phyloP scores from a whole-genome alignment of 768 basidiomycete species.

The Lepiota brunneoincarnata region DNA sequence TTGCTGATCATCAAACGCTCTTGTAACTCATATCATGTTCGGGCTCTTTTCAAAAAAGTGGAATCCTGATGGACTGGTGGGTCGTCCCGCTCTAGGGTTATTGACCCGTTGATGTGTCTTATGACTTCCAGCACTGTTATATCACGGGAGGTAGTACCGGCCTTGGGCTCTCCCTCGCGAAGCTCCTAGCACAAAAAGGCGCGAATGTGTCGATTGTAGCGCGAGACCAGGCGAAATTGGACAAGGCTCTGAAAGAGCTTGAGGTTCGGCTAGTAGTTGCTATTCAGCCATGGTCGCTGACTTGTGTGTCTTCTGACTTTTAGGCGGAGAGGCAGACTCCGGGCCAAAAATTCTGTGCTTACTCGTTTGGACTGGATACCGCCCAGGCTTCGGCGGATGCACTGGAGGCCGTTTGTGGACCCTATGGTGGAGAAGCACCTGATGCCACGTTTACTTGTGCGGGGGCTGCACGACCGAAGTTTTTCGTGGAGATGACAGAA shows the following conservation, averaged over 20 bases:
- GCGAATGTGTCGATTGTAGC: slow-evolving; percentile 88
- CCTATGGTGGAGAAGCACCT: slow-evolving; percentile 57
- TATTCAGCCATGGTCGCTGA: neutral
- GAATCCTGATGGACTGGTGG: slow-evolving; percentile 48
- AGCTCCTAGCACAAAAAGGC: slow-evolving; percentile 61
- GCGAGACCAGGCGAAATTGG: slow-evolving; percentile 61
- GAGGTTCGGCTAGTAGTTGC: slow-evolving; percentile 53
- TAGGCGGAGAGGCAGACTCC: slow-evolving; percentile 53
- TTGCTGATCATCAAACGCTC: neutral
- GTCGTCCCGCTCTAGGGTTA: slow-evolving; percentile 4
- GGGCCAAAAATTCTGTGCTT: slow-evolving; percentile 58
- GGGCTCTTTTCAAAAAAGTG: slow-evolving; percentile 37
- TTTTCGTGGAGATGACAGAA: slow-evolving; percentile 69
- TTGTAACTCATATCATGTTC: slow-evolving; percentile 17
- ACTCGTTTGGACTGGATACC: slow-evolving; percentile 63
- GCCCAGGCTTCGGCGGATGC: slow-evolving; percentile 56
- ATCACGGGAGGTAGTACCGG: slow-evolving; percentile 84
- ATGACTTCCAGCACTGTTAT: slow-evolving; percentile 65
- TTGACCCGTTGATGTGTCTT: neutral
- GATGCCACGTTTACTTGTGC: slow-evolving; percentile 82
- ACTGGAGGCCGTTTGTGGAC: slow-evolving; percentile 54
- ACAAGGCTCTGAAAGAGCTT: slow-evolving; percentile 55
- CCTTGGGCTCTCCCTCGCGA: slow-evolving; percentile 73
- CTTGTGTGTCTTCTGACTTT: neutral
- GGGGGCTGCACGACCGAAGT: slow-evolving; percentile 66